Conservation (phyloP, 2,329 filamentous ascomycete species). For the Aureobasidium leucospermi region DNA sequence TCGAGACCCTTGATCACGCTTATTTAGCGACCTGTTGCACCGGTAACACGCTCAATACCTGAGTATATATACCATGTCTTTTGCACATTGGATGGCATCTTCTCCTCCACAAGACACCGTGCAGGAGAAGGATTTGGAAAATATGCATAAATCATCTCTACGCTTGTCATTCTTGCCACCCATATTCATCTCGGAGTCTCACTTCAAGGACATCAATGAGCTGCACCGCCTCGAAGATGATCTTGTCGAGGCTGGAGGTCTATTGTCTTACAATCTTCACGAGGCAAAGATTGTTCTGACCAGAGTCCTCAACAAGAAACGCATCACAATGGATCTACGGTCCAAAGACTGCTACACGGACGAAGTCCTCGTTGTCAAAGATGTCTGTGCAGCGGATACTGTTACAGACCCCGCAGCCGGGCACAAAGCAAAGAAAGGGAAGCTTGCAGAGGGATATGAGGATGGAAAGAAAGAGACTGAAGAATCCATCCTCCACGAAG, state of each 20-base stretch:
- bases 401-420: background rate
- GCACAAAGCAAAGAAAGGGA: background rate
- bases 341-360: constrained; percentile 55
- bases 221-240: constrained; percentile 57
- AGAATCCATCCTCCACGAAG: constrained; percentile 21
- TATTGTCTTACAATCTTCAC: constrained; percentile 61
- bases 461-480: constrained; percentile 8
- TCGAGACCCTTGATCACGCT: background rate
- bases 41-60: background rate
- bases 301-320: constrained; percentile 59
- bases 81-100: constrained; percentile 1
- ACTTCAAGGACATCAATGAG: constrained; percentile 53
- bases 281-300: constrained; percentile 71
- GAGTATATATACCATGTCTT: background rate
- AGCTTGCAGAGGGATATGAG: background rate
- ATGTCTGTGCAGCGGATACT: constrained; percentile 26
- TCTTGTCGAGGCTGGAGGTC: constrained; percentile 48
- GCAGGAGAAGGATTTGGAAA: background rate
- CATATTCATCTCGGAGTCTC: constrained; percentile 66
- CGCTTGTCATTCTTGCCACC: constrained; percentile 47
- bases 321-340: constrained; percentile 72
- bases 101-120: background rate
- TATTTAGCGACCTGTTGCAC: background rate
- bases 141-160: constrained; percentile 16
- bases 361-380: constrained; percentile 32